Conservation (phyloP, 805 yeast species). For the Saturnispora kantuleensis region DNA sequence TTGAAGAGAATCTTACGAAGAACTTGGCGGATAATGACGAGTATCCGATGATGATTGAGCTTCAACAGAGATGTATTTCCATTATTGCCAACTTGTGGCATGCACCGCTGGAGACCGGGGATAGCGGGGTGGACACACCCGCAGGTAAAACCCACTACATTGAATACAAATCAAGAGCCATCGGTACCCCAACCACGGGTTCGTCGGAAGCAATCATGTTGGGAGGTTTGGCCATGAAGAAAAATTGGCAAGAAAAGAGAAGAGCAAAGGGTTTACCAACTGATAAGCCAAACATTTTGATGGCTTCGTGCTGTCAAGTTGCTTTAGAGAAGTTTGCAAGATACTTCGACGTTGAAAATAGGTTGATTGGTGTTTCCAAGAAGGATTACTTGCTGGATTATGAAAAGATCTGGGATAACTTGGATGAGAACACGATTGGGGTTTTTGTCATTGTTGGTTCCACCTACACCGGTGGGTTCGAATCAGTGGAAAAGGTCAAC, state of each 20-base stretch:
- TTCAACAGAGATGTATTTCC: conserved; percentile 74
- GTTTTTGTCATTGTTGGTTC: conserved; percentile 82
- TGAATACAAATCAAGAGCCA: conserved; percentile 29
- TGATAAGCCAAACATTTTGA: conserved; percentile 70
- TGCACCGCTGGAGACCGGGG: conserved; percentile 36
- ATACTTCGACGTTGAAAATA: conserved; percentile 83
- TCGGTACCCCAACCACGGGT: conserved; percentile 91
- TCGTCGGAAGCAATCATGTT: conserved; percentile 91
- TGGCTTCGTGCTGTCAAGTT: conserved; percentile 92
- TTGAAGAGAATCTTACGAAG: conserved; percentile 66
- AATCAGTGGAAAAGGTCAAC: conserved; percentile 54
- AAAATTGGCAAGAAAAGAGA: conserved; percentile 70
- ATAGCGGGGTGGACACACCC: conserved; percentile 14
- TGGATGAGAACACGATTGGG: conserved; percentile 92
- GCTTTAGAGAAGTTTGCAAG: conserved; percentile 91
- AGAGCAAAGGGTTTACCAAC: conserved; percentile 48
- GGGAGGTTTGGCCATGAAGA: conserved; percentile 89
- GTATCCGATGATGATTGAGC: conserved; percentile 74
- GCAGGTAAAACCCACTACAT: conserved; percentile 4
- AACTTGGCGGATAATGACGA: conserved; percentile 91
- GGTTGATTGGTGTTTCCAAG: conserved; percentile 58
- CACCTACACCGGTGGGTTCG: conserved; percentile 90
- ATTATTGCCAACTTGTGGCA: conserved; percentile 77
- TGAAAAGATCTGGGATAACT: conserved; percentile 44
- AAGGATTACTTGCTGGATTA: conserved; percentile 59